Conservation (phyloP, 352 stramenopile genomes). For the Globisporangium polare region DNA sequence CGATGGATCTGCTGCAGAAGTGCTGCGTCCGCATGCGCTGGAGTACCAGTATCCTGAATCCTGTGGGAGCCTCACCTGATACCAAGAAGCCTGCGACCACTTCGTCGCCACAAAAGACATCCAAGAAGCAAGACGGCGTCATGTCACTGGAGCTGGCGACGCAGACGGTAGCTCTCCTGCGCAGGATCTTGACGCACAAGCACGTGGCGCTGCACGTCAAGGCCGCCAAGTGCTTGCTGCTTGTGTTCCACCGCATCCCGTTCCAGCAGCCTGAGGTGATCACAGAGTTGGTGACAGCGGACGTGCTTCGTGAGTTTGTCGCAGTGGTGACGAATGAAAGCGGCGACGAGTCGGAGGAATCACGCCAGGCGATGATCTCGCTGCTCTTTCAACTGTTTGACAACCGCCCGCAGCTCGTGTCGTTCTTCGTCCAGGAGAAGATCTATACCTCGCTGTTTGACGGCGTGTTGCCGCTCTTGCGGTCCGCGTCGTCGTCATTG, state of each 20-base stretch:
- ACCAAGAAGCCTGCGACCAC: background rate
- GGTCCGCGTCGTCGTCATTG: slow-evolving; percentile 35
- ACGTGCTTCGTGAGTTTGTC: slow-evolving; percentile 55
- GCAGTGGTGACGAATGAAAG: slow-evolving; percentile 39
- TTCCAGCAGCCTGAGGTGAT: slow-evolving; percentile 28
- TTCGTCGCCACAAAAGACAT: slow-evolving; percentile 10
- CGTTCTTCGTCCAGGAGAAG: slow-evolving; percentile 47
- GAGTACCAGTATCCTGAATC: slow-evolving; percentile 8
- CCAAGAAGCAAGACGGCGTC: slow-evolving; percentile 16
- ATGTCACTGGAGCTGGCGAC: slow-evolving; percentile 39
- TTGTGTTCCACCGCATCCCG: slow-evolving; percentile 51
- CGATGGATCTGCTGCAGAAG: slow-evolving; percentile 66
- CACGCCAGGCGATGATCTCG: slow-evolving; percentile 53
- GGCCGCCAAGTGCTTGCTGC: slow-evolving; percentile 63
- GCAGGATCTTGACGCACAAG: slow-evolving; percentile 48
- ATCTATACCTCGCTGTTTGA: slow-evolving; percentile 62
- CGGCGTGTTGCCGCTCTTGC: slow-evolving; percentile 40
- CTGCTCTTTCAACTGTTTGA: slow-evolving; percentile 72
- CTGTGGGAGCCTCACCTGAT: background rate
- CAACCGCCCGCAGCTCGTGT: slow-evolving; percentile 42
- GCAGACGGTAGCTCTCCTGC: slow-evolving; percentile 45
- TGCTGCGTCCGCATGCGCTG: slow-evolving; percentile 72
- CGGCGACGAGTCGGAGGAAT: slow-evolving; percentile 63
- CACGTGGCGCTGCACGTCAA: slow-evolving; percentile 56
- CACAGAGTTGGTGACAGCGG: slow-evolving; percentile 35